Evolutionary conservation across 2,329 filamentous ascomycete genomes (phyloP).

Genomic region (Fusarium begoniae): DNA sequence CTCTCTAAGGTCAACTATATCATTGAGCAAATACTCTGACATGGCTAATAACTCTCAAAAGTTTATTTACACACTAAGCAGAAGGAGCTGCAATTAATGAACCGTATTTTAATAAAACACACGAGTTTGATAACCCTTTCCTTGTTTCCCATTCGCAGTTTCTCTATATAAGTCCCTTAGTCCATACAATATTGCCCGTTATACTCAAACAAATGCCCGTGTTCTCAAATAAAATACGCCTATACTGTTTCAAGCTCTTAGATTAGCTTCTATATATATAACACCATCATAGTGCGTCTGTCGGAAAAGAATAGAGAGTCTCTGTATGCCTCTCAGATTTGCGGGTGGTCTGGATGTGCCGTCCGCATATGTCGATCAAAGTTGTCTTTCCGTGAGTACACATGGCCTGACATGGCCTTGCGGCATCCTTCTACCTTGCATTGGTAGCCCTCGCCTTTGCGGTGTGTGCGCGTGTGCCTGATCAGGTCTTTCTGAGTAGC

Average conservation of each 20-base stretch:
- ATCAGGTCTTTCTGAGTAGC: constrained; percentile 42
- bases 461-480: constrained; percentile 39
- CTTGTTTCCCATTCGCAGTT: neutral
- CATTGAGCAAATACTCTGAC: neutral
- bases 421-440: constrained; percentile 41
- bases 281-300: constrained; percentile 18
- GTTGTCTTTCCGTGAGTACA: constrained; percentile 43
- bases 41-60: neutral
- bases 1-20: neutral
- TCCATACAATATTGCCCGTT: constrained; percentile 10
- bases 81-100: too few relatives aligned
- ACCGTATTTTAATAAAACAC: neutral
- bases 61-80: neutral
- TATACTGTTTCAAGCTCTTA: constrained; percentile 2
- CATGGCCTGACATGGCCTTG: constrained; percentile 41
- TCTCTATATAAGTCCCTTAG: constrained; percentile 5
- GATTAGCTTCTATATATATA: constrained; percentile 12
- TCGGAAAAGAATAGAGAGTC: constrained; percentile 30
- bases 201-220: constrained; percentile 24
- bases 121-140: neutral
- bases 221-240: constrained; percentile 12
- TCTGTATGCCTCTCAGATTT: constrained; percentile 35
- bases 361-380: constrained; percentile 43
- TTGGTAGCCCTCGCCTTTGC: constrained; percentile 41
- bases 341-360: constrained; percentile 40